Base-by-base conservation (phyloP, 176 grass and related monocot species). In the Oryza brachyantha region DNA sequence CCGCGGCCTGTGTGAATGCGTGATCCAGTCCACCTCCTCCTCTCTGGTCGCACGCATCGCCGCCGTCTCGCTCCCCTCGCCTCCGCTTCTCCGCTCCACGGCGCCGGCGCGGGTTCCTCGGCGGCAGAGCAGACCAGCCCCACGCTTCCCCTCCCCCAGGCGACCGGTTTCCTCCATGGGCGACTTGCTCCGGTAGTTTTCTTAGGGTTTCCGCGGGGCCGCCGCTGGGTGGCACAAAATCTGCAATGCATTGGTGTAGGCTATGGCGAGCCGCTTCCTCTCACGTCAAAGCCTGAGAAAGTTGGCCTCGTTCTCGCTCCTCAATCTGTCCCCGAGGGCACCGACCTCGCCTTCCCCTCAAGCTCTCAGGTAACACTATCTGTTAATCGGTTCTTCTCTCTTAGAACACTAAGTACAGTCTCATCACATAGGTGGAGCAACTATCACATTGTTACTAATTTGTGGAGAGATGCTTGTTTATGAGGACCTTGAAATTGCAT, bases 191-290 rank as follows among this genome's bases (percentile, higher is more conserved):
- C 7, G 11, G 38, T 40, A 10, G 38, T 0, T 11, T 2, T 38
- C 37, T 8, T 38, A 38, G 37, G 37, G 37, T 6, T 38, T 38
- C 37, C 12, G 3, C 41, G 10, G 4, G 38, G 39, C 13, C 42
- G 42, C 42, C 42, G 3, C 42, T 13, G 2, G 22, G 10, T n/a
- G 36, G 22, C 19, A 31, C 39, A 29, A 43, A 28, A n/a, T n/a
- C 4, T 32, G 31, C 31, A 42, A 58, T 83, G 59, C 28, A 4
- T 7, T 48, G 66, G 9, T 10, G 28, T 21, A 64, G 22, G 12
- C 21, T 52, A 95, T 95, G 93, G 77, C 74, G 13, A 50, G 1
- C 60, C 70, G 86, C 48, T 31, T 75, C 65, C 50, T 88, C 13
- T 79, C 73, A 9, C 74, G 39, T 72, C 81, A 74, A 67, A 85